Evolutionary conservation across 495 filamentous ascomycete species (phyloP).

Genomic region (Penicillium cataractarum): DNA sequence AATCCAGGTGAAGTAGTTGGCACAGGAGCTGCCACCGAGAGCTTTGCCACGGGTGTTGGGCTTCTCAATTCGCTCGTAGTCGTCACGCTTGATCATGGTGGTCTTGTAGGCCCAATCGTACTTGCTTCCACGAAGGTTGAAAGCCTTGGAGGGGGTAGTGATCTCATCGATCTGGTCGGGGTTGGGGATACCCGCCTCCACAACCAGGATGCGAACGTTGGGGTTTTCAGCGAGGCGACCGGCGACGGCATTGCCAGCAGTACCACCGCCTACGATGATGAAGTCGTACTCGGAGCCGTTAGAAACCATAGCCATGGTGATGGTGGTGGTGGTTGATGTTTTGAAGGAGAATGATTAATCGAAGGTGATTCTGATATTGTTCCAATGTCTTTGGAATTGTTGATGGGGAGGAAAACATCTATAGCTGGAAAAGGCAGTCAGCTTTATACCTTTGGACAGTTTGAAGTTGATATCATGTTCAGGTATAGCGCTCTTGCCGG

Average conservation of each 20-base stretch:
- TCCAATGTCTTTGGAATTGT: neutral
- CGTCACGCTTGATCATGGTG: conserved; percentile 62
- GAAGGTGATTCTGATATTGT: neutral
- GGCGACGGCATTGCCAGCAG: conserved; percentile 61
- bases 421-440: neutral
- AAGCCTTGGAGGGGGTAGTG: conserved; percentile 47
- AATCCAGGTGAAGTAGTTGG: conserved; percentile 64
- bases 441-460: neutral
- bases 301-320: conserved; percentile 29
- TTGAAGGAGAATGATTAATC: neutral
- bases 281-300: conserved; percentile 42
- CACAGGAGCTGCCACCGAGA: conserved; percentile 54
- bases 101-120: conserved; percentile 68
- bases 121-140: conserved; percentile 47
- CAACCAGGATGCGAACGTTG: conserved; percentile 52
- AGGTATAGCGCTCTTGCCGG: neutral
- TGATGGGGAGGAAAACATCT: neutral
- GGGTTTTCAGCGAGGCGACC: conserved; percentile 60
- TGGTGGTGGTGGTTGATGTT: neutral
- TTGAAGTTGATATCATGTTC: neutral
- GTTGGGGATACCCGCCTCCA: conserved; percentile 55
- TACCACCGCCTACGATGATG: conserved; percentile 57
- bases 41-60: conserved; percentile 60
- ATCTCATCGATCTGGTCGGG: conserved; percentile 45
- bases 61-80: conserved; percentile 65